A percentile compares a stretch with the other conserved stretches of the same genome.
These are phyloP conservation scores for Aspergillus sp. DNA, from an alignment of 2,329 filamentous ascomycete species.

Conservation along the genomic window DNA sequence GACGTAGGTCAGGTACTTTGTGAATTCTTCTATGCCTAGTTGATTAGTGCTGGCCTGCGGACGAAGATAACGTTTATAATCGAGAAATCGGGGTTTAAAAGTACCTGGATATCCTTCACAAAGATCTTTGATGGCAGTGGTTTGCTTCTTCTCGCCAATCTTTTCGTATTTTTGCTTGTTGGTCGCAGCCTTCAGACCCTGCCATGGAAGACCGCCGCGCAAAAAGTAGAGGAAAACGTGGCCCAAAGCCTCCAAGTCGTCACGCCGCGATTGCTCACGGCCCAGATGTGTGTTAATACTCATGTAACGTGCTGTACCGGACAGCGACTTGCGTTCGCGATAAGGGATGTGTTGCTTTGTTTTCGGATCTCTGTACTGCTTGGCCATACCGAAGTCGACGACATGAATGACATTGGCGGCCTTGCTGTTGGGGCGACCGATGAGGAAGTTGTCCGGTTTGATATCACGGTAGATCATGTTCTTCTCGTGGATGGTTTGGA, in stretches of 20 bases:
- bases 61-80: background rate
- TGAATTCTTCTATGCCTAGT: constrained; percentile 69
- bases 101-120: constrained; percentile 84
- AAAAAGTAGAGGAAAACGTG: constrained; percentile 67
- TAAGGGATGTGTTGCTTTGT: constrained; percentile 99
- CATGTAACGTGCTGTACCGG: constrained; percentile 96
- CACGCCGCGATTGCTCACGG: constrained; percentile 88
- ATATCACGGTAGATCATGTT: constrained; percentile 99
- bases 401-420: constrained; percentile 97
- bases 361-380: constrained; percentile 97
- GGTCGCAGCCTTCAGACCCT: constrained; percentile 61
- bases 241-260: constrained; percentile 81
- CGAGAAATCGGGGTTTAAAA: constrained; percentile 13
- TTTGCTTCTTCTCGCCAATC: constrained; percentile 99
- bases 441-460: constrained; percentile 98
- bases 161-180: constrained; percentile 99
- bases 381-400: constrained; percentile 98
- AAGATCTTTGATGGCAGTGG: constrained; percentile 90
- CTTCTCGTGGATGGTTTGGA: constrained; percentile 95
- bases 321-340: constrained; percentile 91
- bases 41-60: constrained; percentile 19
- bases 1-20: constrained; percentile 94
- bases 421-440: constrained; percentile 85
- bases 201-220: constrained; percentile 60
- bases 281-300: constrained; percentile 99